Percentiles rank a stretch among this genome's conserved stretches.
Conservation (phyloP, 139 green algal species). For the Haematococcus sp. region DNA sequence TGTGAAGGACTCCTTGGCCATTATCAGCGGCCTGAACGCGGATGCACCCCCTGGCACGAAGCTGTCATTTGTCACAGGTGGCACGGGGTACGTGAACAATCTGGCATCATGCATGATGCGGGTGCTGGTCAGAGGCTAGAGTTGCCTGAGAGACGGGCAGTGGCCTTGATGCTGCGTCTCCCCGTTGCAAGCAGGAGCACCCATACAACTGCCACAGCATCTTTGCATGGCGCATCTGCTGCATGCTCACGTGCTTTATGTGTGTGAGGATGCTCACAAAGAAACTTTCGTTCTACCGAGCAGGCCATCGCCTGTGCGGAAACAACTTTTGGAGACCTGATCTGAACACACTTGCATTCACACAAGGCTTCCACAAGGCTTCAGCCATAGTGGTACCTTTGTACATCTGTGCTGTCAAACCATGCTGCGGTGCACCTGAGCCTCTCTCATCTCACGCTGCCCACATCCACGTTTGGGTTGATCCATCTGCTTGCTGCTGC, state of each 20-base stretch:
- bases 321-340: constrained; percentile 26
- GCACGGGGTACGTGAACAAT: constrained; percentile 52
- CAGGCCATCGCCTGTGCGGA: constrained; percentile 26
- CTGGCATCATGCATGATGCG: not conserved
- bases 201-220: no score
- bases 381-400: no score
- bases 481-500: no score
- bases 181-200: no score
- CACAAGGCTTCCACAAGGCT: no score
- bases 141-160: not conserved
- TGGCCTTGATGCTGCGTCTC: no score
- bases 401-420: no score
- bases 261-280: constrained; percentile 27
- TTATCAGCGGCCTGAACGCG: constrained; percentile 82
- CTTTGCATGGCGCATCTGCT: no score
- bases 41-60: constrained; percentile 78
- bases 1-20: constrained; percentile 60
- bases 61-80: constrained; percentile 76
- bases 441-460: no score
- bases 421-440: no score
- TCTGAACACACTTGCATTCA: constrained; percentile 5
- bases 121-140: not conserved
- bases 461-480: no score
- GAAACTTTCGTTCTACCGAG: constrained; percentile 61
- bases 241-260: not conserved